phyloP scores from a whole-genome alignment of 208 protist species.

The Crithidia sp. region DNA sequence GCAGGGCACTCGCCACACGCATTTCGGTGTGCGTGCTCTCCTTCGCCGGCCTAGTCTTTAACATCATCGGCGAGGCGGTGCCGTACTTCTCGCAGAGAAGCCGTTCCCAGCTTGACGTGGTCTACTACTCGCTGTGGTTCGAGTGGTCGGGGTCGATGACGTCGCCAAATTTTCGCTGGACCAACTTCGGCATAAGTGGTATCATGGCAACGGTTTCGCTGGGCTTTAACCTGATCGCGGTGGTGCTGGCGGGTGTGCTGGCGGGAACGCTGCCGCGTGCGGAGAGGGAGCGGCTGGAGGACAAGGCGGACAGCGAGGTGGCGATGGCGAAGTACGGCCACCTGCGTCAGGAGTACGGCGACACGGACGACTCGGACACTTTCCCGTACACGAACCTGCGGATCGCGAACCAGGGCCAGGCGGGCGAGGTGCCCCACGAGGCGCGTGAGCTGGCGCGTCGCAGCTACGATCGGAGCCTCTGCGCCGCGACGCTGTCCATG shows the following conservation, averaged over 20 bases:
- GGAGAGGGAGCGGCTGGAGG: background rate
- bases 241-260: background rate
- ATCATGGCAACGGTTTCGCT: background rate
- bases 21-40: background rate
- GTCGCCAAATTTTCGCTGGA: background rate
- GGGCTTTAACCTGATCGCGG: background rate
- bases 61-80: background rate
- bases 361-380: background rate
- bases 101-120: background rate
- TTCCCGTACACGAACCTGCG: constrained; percentile 5
- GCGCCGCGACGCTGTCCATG: background rate
- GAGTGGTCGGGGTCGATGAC: background rate
- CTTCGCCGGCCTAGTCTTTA: too few species aligned
- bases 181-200: background rate
- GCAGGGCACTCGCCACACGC: background rate
- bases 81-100: background rate
- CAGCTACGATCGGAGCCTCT: background rate
- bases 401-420: background rate
- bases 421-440: background rate
- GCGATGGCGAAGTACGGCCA: background rate
- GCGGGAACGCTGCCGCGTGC: background rate
- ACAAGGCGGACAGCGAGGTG: background rate
- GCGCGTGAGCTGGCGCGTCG: background rate
- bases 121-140: background rate
- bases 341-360: background rate